Base-by-base conservation (phyloP, 1,284 basidiomycete species). In the Boletellus deceptivus region DNA sequence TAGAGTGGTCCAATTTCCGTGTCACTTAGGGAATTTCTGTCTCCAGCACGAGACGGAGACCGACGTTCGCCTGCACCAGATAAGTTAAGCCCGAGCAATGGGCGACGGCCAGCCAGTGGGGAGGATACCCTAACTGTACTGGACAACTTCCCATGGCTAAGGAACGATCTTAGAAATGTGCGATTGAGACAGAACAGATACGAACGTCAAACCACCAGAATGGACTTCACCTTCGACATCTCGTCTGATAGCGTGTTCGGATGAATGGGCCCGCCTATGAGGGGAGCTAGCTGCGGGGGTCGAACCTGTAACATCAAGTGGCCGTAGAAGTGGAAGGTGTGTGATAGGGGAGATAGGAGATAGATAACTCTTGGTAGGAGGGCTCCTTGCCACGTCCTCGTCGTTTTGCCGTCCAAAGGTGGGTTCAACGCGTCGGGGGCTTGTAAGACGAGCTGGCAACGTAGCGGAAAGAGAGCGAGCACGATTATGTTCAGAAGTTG, bases 331-430 rank as follows among this genome's bases (percentile, higher is more conserved):
- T 8, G 48, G 40, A 24, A 62, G 22, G 39, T 64, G 50, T 6
- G 6, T 6, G 8, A 63, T 61, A 27, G 64, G 62, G 3, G 64
- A 56, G 24, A 63, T 61, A 27, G 64, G 62, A 3, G 64, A 59
- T 20, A 65, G 60, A 49, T 42, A 49, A 13, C 14, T 18, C 25
- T 18, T 33, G 13, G 8, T 4, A 22, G n/a, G 43, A 45, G 53
- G 50, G 43, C 39, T 58, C 6, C 31, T 29, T 33, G 48, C 6
- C 4, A 18, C 11, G 43, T 8, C 7, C 2, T 29, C 35, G 38
- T 35, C 39, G 4, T 18, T 48, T 22, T 33, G 45, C n/a, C 17
- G 48, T 42, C 43, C 51, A 6, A 16, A 11, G 36, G 20, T 13
- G 5, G 34, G 20, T 33, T 53, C 58, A 16, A n/a, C 6, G 13